Base-by-base conservation (phyloP, 1,139 yeast species). In the Hansenula sp. region DNA sequence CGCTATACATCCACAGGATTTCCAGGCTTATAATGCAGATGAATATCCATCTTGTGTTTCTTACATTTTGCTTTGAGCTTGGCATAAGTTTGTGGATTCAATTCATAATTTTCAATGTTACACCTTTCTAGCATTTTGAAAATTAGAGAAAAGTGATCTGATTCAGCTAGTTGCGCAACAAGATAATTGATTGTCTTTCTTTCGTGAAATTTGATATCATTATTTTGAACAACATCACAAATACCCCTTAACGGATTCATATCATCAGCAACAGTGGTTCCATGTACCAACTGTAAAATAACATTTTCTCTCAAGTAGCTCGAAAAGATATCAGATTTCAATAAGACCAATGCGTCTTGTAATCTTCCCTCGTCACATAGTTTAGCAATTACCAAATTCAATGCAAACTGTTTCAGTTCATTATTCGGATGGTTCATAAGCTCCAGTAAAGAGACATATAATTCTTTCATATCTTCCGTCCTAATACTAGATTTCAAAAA, bases 381-480 rank as follows among this genome's bases (percentile, higher is more conserved):
- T 36, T 52, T 52, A 1, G 48, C 47, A 5, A 50, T n/a, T 2
- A 43, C 29, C 28, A 54, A 12, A 12, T 48, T 42, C 19, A 54
- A 4, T 13, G 48, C 48, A 36, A 53, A 52, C 18, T 29, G 32
- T 18, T 46, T 53, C 37, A 52, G 6, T 4, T 41, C 41, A 12
- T 38, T 13, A 13, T 18, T 16, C 8, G 2, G 16, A 16, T 2
- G 2, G 5, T 7, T 36, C 38, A 36, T 18, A 10, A 27, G 8
- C 13, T 15, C 10, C 6, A n/a, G 25, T 10, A 36, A 5, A 4
- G 27, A 11, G 7, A n/a, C 13, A 36, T 15, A n/a, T 32, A 38
- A 3, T 29, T 25, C 31, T 41, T 9, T 15, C 43, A 37, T 8
- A 33, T 33, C n/a, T 43, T 9, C 33, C 43, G n/a, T 2, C 18